Base-by-base conservation (phyloP, 1,284 basidiomycete species). In the Ustilago tritici region DNA sequence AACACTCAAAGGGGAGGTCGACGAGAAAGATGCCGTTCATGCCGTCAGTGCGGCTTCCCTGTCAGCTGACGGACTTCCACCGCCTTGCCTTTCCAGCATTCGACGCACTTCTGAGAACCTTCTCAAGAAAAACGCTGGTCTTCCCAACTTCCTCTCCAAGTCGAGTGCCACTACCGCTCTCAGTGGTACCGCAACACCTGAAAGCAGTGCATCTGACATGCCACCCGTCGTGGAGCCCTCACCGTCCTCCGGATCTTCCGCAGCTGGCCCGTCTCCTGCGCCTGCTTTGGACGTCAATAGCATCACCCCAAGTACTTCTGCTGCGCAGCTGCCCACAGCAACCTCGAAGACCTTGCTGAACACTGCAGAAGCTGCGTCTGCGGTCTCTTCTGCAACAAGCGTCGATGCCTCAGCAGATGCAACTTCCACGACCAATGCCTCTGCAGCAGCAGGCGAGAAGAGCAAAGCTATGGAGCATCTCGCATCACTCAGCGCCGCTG, bases 401-500 rank as follows among this genome's bases (percentile, higher is more conserved):
- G n/a, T 46, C n/a, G 43, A 46, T 19, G n/a, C 56, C 28, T 47
- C 52, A 31, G 28, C 19, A 31, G 14, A 36, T 19, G 31, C 23
- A 40, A 14, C 60, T n/a, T 56, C 62, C 15, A 55, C 52, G 9
- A 34, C 28, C 28, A n/a, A 52, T 28, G 3, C 46, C n/a, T 31
- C 40, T 34, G 31, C 46, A 14, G 31, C 50, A 23, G 8, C 65
- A 8, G 54, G 57, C 46, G 70, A 77, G 19, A 74, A 74, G 62
- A 78, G 76, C 62, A 78, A 78, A 56, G 76, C 76, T 9, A 68
- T 78, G 65, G 70, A 79, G 49, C 78, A 76, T 36, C 66, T 80
- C 12, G 69, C 78, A 19, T 81, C 80, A 6, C 75, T 81, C 40
- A 81, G 70, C 36, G 78, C 76, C 6, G 78, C 80, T 10, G 71